These are phyloP conservation scores for Agapanthus africanus DNA, from an alignment of 106 monocot genomes.

Conservation along the genomic window DNA sequence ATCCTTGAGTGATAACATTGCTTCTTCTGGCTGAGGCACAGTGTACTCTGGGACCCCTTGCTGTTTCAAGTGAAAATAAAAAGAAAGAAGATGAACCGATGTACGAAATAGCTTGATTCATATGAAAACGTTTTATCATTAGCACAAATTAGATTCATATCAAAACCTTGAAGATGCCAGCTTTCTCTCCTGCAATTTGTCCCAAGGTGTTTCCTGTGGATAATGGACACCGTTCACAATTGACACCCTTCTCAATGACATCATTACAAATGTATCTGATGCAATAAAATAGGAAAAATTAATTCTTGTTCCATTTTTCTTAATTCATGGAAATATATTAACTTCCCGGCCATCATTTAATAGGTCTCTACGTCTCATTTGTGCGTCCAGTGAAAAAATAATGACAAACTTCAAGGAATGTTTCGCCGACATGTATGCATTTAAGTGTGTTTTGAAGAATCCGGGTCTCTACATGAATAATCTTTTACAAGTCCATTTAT, in stretches of 20 bases:
- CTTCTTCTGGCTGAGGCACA: conserved; percentile 88
- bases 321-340: no score
- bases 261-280: no score
- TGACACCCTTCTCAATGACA: no score
- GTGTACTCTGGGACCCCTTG: conserved; percentile 78
- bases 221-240: not conserved
- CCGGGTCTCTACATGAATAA: no score
- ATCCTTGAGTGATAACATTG: conserved; percentile 63
- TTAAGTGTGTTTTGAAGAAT: no score
- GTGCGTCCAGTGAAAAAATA: no score
- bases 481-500: no score
- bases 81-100: not conserved
- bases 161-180: conserved; percentile 94
- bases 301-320: no score
- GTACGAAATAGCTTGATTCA: not conserved
- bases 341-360: no score
- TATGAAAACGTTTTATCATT: not conserved
- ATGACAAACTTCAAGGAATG: no score
- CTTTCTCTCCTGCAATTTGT: conserved; percentile 95
- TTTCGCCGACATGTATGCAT: not conserved
- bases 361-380: no score
- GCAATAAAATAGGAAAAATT: no score
- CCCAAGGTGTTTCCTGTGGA: conserved; percentile 72
- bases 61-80: conserved; percentile 26
- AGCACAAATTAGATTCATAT: not conserved